phyloP scores from a whole-genome alignment of 805 yeast genomes.

The Candida pini region DNA sequence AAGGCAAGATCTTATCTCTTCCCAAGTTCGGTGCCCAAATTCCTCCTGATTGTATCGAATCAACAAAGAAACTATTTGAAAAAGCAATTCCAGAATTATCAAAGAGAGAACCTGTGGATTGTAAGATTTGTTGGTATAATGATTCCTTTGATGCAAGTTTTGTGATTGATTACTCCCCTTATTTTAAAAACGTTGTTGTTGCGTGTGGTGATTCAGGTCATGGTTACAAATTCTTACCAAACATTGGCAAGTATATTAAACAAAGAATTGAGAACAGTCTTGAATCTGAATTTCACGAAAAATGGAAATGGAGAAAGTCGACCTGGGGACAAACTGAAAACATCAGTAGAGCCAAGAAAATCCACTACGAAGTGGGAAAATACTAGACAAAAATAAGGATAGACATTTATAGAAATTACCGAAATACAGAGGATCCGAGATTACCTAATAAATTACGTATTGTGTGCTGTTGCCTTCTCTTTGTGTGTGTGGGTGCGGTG shows the following conservation, averaged over 20 bases:
- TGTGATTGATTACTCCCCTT: conserved; percentile 33
- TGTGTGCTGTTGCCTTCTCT: too few relatives aligned
- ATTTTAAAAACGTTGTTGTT: conserved; percentile 25
- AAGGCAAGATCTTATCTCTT: conserved; percentile 15
- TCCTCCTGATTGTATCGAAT: conserved; percentile 26
- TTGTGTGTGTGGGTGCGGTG: too few relatives aligned
- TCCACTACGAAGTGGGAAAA: conserved; percentile 1
- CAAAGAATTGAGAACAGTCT: conserved; percentile 27
- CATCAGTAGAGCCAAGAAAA: conserved; percentile 2
- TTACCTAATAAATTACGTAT: too few relatives aligned
- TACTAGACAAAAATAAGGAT: too few relatives aligned
- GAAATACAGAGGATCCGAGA: too few relatives aligned
- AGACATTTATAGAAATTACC: too few relatives aligned
- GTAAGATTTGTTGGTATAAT: conserved; percentile 31
- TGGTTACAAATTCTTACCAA: conserved; percentile 39
- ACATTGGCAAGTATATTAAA: conserved; percentile 36
- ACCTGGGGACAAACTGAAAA: background rate
- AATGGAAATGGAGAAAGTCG: conserved; percentile 30
- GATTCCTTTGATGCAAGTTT: conserved; percentile 35
- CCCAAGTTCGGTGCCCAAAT: conserved; percentile 30
- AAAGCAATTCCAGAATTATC: conserved; percentile 33
- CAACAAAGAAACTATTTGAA: conserved; percentile 24
- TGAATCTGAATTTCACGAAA: conserved; percentile 11
- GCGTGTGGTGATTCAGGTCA: conserved; percentile 44
- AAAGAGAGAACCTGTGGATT: conserved; percentile 22